A percentile compares a stretch with the other conserved stretches of the same genome.
phyloP scores from a whole-genome alignment of 345 rosid genomes.

The Rhizophora apiculata region DNA sequence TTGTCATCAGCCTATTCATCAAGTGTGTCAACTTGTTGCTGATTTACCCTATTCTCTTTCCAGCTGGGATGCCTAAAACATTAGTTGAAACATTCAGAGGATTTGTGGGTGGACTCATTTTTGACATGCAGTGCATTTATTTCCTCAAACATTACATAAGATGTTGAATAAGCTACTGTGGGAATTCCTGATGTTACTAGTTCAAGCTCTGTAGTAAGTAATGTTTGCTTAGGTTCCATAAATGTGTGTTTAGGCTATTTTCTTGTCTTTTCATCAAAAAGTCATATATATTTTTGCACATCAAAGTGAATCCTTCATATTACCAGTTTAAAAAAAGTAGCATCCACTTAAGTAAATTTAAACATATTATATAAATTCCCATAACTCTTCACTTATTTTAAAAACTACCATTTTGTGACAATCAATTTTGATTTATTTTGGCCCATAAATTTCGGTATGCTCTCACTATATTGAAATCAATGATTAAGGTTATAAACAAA shows the following conservation, averaged over 20 bases:
- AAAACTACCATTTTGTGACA: too few species aligned
- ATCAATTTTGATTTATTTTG: too few species aligned
- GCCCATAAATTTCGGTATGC: too few species aligned
- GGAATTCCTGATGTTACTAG: conserved; percentile 47
- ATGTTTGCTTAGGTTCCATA: conserved; percentile 25
- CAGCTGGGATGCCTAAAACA: conserved; percentile 51
- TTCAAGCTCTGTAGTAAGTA: conserved; percentile 33
- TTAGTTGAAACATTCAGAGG: conserved; percentile 1
- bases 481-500: too few species aligned
- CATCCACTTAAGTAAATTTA: too few species aligned
- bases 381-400: too few species aligned
- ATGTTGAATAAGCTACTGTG: conserved; percentile 25
- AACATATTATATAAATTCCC: too few species aligned
- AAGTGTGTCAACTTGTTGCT: conserved; percentile 39
- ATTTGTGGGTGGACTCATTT: conserved; percentile 10
- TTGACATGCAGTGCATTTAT: conserved; percentile 25
- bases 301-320: too few species aligned
- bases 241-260: conserved; percentile 13
- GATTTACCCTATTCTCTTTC: conserved; percentile 47
- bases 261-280: conserved; percentile 3
- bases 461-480: too few species aligned
- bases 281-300: neutral
- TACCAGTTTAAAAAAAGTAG: too few species aligned
- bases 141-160: conserved; percentile 25
- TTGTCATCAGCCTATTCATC: conserved; percentile 42